These are phyloP conservation scores for Boletus sp. DNA, from an alignment of 1,284 basidiomycete species.

Conservation along the genomic window DNA sequence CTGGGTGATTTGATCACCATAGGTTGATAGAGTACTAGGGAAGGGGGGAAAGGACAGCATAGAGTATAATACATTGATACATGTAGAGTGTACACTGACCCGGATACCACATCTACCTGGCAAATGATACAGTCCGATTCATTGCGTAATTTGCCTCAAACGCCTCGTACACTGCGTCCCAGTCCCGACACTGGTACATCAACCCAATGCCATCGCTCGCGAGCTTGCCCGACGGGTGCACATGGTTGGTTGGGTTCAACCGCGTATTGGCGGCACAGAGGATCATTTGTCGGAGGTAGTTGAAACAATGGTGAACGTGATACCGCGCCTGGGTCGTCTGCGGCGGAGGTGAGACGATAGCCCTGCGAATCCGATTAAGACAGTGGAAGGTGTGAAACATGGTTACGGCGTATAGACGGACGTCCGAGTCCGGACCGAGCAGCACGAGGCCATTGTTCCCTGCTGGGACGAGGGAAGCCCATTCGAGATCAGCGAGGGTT, in stretches of 20 bases:
- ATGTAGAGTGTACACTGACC: not conserved
- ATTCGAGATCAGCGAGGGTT: slow-evolving; percentile 35
- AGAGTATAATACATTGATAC: not conserved
- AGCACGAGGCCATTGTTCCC: slow-evolving; percentile 35
- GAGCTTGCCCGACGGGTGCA: slow-evolving; percentile 13
- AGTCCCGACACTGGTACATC: slow-evolving; percentile 27
- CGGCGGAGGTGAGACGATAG: slow-evolving; percentile 15
- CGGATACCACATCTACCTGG: not conserved
- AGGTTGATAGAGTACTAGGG: no score
- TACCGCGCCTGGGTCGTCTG: slow-evolving; percentile 6
- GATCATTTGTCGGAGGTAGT: slow-evolving; percentile 40
- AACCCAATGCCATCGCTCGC: slow-evolving; percentile 32
- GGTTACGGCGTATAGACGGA: slow-evolving; percentile 27
- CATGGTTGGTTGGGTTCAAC: slow-evolving; percentile 32
- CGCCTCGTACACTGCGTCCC: slow-evolving; percentile 27
- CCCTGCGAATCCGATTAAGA: slow-evolving; percentile 28
- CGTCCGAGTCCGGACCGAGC: slow-evolving; percentile 2
- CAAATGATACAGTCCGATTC: slow-evolving; percentile 25
- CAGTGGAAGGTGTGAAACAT: slow-evolving; percentile 34
- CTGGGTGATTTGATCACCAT: no score
- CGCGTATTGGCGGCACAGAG: slow-evolving; percentile 37
- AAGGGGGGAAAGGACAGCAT: no score
- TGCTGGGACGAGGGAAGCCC: slow-evolving; percentile 35
- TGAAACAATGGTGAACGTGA: slow-evolving; percentile 39
- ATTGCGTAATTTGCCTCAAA: slow-evolving; percentile 28